Evolutionary conservation across 139 green algal species (phyloP), one percentile per base, ranked within the genome.

Genomic region (Chlamydomonas eustigma): DNA sequence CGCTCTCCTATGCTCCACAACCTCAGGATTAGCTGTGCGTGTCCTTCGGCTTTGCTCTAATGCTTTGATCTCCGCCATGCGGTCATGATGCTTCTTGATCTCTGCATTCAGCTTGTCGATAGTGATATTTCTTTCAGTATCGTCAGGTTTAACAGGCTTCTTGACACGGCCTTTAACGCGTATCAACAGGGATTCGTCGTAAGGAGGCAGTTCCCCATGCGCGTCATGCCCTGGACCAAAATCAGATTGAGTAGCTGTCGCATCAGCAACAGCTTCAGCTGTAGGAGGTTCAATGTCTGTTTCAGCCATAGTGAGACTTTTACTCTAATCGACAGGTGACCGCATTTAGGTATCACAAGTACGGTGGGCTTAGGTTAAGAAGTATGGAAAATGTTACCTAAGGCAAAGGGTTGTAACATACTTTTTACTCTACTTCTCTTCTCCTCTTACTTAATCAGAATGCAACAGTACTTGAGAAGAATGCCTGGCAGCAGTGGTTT

Each of bases 31-130:
- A 63, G n/a, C 68, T 4, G 4, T 25, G 6, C 37, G 34, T 8
- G 28, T 44, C 3, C 32, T 24, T 2, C 71, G 24, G 3, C 71
- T 39, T 39, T 86, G 78, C 32, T 82, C 33, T n/a, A 85, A 73
- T 28, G 58, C 64, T 76, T 90, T 90, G 78, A 90, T 90, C 66
- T 85, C 82, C 50, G 84, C 84, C 1, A 90, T 86, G 51, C 85
- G 81, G 58, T 82, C 76, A 32, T 30, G 69, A n/a, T 64, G 37
- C 52, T 34, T 63, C 5, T 65, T 73, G 33, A 73, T 66, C 35
- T 88, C 79, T 2, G 75, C 85, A 64, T 85, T 73, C 63, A 90
- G 78, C 80, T 87, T 88, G 31, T 83, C 69, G 0, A 88, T 76
- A 33, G 78, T 72, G 37, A 86, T 34, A 30, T 87, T 83, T 50